Evolutionary conservation across 306 rosid genomes (phyloP).

Genomic region (Vicia villosa): DNA sequence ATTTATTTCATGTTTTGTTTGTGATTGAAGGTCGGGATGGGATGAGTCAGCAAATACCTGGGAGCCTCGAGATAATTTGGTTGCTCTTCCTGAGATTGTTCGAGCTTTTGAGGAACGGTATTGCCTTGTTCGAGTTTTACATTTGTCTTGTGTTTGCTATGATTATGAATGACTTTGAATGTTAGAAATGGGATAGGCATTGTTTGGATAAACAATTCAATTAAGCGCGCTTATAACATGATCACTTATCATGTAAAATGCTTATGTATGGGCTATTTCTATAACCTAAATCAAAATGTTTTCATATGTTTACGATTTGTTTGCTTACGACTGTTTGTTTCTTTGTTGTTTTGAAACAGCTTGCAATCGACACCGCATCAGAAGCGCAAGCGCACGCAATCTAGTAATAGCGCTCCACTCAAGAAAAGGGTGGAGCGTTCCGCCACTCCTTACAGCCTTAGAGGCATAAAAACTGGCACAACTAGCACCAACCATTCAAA

Average conservation of each 20-base stretch:
- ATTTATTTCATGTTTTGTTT: neutral
- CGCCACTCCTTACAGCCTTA: constrained; percentile 49
- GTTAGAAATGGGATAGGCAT: too few relatives aligned
- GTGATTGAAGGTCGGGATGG: constrained; percentile 74
- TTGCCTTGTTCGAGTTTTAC: constrained; percentile 19
- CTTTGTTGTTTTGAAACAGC: constrained; percentile 55
- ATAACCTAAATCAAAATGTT: too few relatives aligned
- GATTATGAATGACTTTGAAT: neutral
- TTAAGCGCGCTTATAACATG: too few relatives aligned
- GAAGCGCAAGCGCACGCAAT: constrained; percentile 66
- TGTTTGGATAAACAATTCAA: too few relatives aligned
- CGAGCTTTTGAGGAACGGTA: constrained; percentile 83
- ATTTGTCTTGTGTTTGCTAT: constrained; percentile 4
- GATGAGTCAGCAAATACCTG: constrained; percentile 88
- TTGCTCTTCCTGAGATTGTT: constrained; percentile 63
- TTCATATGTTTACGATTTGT: neutral
- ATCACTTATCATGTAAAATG: too few relatives aligned
- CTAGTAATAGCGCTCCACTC: constrained; percentile 50
- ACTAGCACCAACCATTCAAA: constrained; percentile 46
- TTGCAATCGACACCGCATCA: constrained; percentile 55
- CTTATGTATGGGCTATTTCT: neutral
- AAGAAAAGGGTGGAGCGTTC: constrained; percentile 77
- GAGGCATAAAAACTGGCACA: constrained; percentile 45
- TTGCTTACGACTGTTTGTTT: constrained; percentile 20
- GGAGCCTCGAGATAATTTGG: constrained; percentile 93